Evolutionary conservation across 768 basidiomycete genomes (phyloP), one percentile per base, ranked within the genome.

Genomic region (Suillus sp.): DNA sequence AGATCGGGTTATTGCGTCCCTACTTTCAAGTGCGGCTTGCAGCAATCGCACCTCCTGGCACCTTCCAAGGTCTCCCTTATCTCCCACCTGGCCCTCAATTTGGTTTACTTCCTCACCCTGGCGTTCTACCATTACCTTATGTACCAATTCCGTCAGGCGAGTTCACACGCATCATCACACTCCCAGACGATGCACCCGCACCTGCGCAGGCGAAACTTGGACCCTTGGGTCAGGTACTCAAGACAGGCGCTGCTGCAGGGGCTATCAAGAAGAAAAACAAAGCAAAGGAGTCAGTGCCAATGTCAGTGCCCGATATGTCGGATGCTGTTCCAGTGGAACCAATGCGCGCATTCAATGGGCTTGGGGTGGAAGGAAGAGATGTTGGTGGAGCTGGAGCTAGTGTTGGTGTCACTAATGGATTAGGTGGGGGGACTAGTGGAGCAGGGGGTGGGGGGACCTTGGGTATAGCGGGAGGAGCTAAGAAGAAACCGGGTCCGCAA

Each of bases 1-100:
- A 96, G 69, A 93, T 97, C 67, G 95, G 93, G 10, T 77, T 99
- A 43, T 86, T 99, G 67, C 90, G 84, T 62, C 74, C 84, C 0
- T 96, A 88, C 78, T 96, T 91, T 69, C 82, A 87, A 50, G 69
- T 73, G 32, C 84, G 89, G 34, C 78, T 93, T 55, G 70, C 80
- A 2, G 68, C 77, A 30, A 72, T 87, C 47, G 77, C 81, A 18
- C 67, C 77, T 11, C 63, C 71, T 22, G 53, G 67, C 18, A 48
- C 67, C 25, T 67, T 57, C 22, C 63, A 62, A 38, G 25, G 25
- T 9, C 16, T 62, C 38, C 66, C 55, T 32, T 37, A 37, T 38
- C 25, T 27, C n/a, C 54, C 40, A 66, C 11, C 64, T 64, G 47
- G 62, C 64, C 50, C 59, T 57, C 27, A 56, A 56, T 56, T 38